A percentile compares a stretch with the other conserved stretches of the same genome.
Evolutionary conservation across 2,329 filamentous ascomycete species (phyloP).

Genomic region (Cladosporium phlei): DNA sequence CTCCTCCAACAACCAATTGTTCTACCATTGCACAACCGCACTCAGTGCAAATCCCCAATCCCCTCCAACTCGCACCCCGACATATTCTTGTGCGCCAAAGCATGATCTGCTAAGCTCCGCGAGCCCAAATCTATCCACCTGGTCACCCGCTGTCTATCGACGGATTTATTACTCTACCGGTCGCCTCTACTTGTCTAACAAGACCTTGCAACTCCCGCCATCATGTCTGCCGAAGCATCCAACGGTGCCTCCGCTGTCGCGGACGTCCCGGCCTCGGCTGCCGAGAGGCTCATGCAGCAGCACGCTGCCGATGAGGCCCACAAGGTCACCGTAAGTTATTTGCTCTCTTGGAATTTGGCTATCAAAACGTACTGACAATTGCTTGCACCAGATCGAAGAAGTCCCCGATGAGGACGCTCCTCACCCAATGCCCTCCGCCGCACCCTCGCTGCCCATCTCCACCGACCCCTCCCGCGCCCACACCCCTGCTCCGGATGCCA

Average conservation of each 20-base stretch:
- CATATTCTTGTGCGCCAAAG: conserved; percentile 2
- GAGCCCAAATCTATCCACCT: not conserved
- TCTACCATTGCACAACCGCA: no score
- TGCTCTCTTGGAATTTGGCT: not conserved
- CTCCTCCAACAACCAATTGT: no score
- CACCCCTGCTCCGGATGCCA: conserved; percentile 32
- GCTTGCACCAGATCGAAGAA: conserved; percentile 54
- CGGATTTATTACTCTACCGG: conserved; percentile 13
- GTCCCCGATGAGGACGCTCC: conserved; percentile 72
- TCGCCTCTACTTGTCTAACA: conserved; percentile 12
- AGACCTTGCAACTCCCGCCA: no score
- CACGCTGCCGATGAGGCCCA: conserved; percentile 50
- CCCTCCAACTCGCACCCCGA: not conserved
- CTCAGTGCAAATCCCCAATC: not conserved
- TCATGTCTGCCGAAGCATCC: conserved; percentile 24
- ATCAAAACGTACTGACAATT: not conserved
- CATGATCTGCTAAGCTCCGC: conserved; percentile 10
- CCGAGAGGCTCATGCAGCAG: conserved; percentile 50
- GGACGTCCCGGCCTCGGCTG: conserved; percentile 31
- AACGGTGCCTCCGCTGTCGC: conserved; percentile 19
- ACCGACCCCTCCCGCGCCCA: conserved; percentile 31
- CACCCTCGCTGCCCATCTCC: conserved; percentile 42
- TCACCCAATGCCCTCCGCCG: conserved; percentile 43
- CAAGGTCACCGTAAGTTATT: conserved; percentile 53
- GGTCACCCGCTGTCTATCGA: not conserved